Base-by-base conservation (phyloP, 257 asterid genomes). In the Gentiana dahurica region DNA sequence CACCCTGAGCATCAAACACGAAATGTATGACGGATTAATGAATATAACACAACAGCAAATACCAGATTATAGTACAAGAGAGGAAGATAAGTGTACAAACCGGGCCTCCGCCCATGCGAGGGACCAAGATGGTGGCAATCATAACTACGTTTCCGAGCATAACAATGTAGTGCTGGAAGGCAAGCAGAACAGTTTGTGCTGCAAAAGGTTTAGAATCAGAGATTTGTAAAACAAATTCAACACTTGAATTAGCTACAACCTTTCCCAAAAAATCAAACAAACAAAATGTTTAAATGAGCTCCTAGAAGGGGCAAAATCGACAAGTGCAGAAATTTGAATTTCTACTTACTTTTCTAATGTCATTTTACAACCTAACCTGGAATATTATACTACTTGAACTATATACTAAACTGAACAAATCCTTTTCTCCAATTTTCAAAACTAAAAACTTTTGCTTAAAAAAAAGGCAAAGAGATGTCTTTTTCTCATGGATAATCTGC, bases 101-200 rank as follows among this genome's bases (percentile, higher is more conserved):
- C 8, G 78, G 73, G 65, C 81, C 69, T 15, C 99, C 99, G 56
- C 99, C 99, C 99, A 92, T 92, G 37, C 64, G 83, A 54, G 95
- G 89, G 68, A 92, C 99, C n/a, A 92, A 91, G 12, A 44, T 3
- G 9, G 73, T 72, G 58, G 95, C 89, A 58, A 88, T 75, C 94
- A 92, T 74, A 51, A 92, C 97, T 12, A 90, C 80, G 15, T 89
- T 80, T 67, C 99, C 99, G 52, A 92, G 99, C 99, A 92, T 88
- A 50, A 92, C 99, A 8, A 92, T 76, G 76, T 80, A 92, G 69
- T 92, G 99, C 62, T 92, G 99, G 77, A 88, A 92, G 47, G 79
- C 97, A 61, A 92, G 75, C 39, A 77, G 47, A 50, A 56, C 77
- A 51, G 93, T 80, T 75, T 81, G 95, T 6, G 79, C 99, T 92